Base-by-base conservation (phyloP, 2,329 filamentous ascomycete genomes). In the Leptographium procerum region DNA sequence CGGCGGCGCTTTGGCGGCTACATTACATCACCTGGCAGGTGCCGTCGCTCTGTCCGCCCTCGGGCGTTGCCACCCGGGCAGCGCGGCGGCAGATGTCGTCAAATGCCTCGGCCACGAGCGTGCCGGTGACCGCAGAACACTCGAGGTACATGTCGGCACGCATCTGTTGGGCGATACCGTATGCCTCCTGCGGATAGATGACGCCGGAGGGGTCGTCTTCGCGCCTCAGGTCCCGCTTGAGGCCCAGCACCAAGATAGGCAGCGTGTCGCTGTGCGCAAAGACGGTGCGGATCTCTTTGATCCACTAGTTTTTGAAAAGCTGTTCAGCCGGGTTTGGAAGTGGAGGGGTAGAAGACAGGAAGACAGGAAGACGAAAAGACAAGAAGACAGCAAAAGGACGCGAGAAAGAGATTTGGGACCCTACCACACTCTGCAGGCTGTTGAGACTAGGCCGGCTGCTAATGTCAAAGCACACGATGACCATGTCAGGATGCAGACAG, bases 81-180 rank as follows among this genome's bases (percentile, higher is more conserved):
- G 80, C 82, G 31, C 80, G 82, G 53, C 70, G 74, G 68, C 80
- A 84, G 24, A 85, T 76, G 66, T 85, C 82, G 66, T 85, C 80
- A 65, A 84, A 82, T 6, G 77, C 79, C 64, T 80, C 70, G 63
- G 75, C 72, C 51, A 85, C 66, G 57, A 85, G 72, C 69, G 84
- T 81, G 19, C 82, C 82, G 4, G 80, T 83, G 53, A 78, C 70
- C 8, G 82, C 81, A 1, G 81, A 84, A 69, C 82, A 86, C 65
- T 86, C 83, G 67, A 84, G 77, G 64, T 85, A 86, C 62, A 78
- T 79, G 68, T 86, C 83, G 52, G 76, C 81, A 56, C 82, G 72
- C 73, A 85, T 75, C 62, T 77, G 75, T 65, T 84, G 81, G 26
- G 82, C 77, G 55, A 77, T 67, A 29, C 73, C 73, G 65, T 83